Percentiles rank a stretch among this genome's conserved stretches.
Conservation (phyloP, 805 yeast species). For the Nakazawaea holstii region DNA sequence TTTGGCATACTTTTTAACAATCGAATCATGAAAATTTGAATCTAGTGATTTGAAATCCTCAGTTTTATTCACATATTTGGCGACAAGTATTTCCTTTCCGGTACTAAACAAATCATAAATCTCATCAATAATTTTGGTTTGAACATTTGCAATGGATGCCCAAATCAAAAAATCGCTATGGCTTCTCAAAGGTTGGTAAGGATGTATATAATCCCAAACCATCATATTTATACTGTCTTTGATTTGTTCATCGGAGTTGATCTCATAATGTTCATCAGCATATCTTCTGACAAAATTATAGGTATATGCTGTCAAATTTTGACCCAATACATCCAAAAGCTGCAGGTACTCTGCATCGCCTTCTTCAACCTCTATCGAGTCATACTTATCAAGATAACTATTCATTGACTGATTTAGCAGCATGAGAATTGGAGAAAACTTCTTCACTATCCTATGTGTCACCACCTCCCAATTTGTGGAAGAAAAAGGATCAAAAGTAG, state of each 20-base stretch:
- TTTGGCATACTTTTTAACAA: constrained; percentile 9
- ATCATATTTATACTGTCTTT: constrained; percentile 29
- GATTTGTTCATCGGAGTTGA: constrained; percentile 13
- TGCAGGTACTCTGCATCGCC: not conserved
- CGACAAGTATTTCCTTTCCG: constrained; percentile 22
- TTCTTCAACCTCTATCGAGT: not conserved
- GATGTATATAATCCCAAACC: constrained; percentile 42
- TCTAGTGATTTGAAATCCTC: not conserved
- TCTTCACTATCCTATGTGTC: constrained; percentile 40
- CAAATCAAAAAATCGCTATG: constrained; percentile 42
- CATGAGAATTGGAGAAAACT: constrained; percentile 47
- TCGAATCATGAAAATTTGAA: not conserved
- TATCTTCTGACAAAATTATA: constrained; percentile 43
- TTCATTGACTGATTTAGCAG: constrained; percentile 33
- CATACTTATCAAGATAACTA: constrained; percentile 11
- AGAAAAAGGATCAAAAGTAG: constrained; percentile 30
- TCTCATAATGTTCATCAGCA: constrained; percentile 16
- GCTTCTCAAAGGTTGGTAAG: constrained; percentile 31
- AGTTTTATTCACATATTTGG: constrained; percentile 13
- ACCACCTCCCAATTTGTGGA: constrained; percentile 54
- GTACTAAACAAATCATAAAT: constrained; percentile 31
- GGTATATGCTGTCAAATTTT: constrained; percentile 34
- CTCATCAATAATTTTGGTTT: constrained; percentile 27
- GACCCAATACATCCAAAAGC: constrained; percentile 14
- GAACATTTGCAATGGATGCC: constrained; percentile 39